Evolutionary conservation across 805 yeast genomes (phyloP), one percentile per base, ranked within the genome.

Genomic region (Teunomyces lycoperdinae): DNA sequence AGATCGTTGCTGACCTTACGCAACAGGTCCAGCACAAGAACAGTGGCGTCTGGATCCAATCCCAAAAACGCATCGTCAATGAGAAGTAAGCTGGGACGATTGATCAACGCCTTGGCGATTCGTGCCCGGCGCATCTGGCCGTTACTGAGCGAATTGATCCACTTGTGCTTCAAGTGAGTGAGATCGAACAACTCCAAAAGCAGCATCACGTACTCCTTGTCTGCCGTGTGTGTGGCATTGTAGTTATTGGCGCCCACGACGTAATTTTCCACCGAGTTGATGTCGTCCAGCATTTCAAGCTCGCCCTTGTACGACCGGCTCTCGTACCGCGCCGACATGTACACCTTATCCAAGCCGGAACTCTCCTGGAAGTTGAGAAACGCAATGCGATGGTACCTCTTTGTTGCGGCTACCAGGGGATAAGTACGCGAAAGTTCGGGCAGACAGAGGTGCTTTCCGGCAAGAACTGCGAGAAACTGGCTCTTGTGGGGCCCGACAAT

Each of bases 41-140:
- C 50, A 0, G 88, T 71, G 9, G 95, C 91, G 1, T 64, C 61
- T 0, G 96, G 94, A 58, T 92, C 99, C 13, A 92, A 71, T 0
- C 98, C 99, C 35, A 94, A 64, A 57, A 90, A 92, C 8, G 97
- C 97, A 58, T 94, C 98, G 63, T 94, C 98, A 14, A 92, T 75
- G 4, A 92, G 62, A 45, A 90, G 67, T 28, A 90, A 54, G 39
- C 73, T 70, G 0, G 97, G 96, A 30, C 78, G 69, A 40, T 73
- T 71, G 47, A 89, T 74, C 38, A 94, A 57, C 0, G 90, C 82
- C 50, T 79, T 77, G 0, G 97, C 98, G 26, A 94, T 68, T 51
- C 97, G 76, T 0, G 97, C 96, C 44, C 99, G 74, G 56, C 99
- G 76, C 63, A 87, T 83, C 65, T 94, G 99, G 0, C 99, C 99